A percentile compares a stretch with the other conserved stretches of the same genome.
These are phyloP conservation scores for Actinomortierella wolfii DNA, from an alignment of 371 early-diverging fungal genomes.

Conservation along the genomic window DNA sequence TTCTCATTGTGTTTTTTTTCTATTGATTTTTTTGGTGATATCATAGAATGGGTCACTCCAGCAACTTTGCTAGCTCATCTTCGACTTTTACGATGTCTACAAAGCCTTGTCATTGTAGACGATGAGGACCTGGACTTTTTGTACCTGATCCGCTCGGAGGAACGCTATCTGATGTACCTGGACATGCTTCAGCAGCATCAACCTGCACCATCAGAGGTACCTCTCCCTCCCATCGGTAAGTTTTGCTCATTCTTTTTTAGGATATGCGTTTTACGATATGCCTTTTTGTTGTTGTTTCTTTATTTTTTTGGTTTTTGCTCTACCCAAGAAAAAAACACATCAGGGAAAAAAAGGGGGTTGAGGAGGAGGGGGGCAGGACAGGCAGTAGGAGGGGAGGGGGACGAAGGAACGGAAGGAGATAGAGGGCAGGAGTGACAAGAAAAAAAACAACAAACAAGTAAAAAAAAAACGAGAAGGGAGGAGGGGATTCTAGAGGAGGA, in stretches of 20 bases:
- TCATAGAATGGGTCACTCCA: slow-evolving; percentile 32
- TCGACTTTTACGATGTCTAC: slow-evolving; percentile 31
- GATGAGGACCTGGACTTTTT: slow-evolving; percentile 41
- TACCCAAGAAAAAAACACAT: background rate
- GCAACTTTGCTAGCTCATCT: slow-evolving; percentile 31
- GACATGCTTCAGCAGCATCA: slow-evolving; percentile 26
- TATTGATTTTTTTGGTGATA: too few relatives aligned
- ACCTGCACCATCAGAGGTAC: slow-evolving; percentile 20
- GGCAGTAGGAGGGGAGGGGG: background rate
- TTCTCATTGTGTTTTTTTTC: too few relatives aligned
- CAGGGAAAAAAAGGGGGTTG: background rate
- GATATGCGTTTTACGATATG: background rate
- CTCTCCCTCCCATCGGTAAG: slow-evolving; percentile 36
- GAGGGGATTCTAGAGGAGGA: background rate
- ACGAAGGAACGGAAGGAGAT: background rate
- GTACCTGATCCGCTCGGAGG: slow-evolving; percentile 46
- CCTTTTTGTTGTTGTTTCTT: background rate
- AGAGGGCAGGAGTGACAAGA: background rate
- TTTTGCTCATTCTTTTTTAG: background rate
- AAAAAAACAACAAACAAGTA: background rate
- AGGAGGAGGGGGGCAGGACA: background rate
- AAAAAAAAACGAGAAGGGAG: background rate
- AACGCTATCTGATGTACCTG: slow-evolving; percentile 38
- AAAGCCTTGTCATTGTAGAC: slow-evolving; percentile 34
- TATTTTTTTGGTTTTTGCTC: background rate